A percentile compares a stretch with the other conserved stretches of the same genome.
Evolutionary conservation across 345 rosid species (phyloP).

Genomic region (Eutrema yunnanense): DNA sequence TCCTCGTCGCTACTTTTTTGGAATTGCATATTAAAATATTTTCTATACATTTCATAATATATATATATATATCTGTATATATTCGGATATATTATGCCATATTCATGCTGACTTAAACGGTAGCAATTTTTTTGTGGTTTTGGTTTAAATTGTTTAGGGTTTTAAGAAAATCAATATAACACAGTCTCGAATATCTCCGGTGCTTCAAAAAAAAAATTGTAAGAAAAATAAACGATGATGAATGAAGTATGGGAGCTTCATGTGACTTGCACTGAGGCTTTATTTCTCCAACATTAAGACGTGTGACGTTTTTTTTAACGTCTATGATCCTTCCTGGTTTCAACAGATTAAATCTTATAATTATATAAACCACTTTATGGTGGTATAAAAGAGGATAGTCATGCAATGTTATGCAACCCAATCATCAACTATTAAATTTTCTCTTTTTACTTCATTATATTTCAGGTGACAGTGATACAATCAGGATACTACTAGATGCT

Average conservation of each 20-base stretch:
- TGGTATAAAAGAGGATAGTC: neutral
- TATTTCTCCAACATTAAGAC: neutral
- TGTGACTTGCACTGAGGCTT: neutral
- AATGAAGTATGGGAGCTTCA: constrained; percentile 1
- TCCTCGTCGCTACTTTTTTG: neutral
- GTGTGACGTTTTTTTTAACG: neutral
- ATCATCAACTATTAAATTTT: neutral
- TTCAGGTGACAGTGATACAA: neutral
- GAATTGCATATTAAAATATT: neutral
- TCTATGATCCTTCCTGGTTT: neutral
- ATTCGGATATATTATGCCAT: neutral
- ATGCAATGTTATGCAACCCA: neutral
- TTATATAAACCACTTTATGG: neutral
- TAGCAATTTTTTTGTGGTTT: neutral
- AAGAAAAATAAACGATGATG: neutral
- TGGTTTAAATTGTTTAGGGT: neutral
- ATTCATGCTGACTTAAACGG: neutral
- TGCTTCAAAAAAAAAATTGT: too few species aligned
- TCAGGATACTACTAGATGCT: neutral
- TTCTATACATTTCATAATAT: neutral
- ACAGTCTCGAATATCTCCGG: neutral
- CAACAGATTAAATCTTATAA: neutral
- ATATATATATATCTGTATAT: neutral
- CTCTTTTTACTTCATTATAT: neutral
- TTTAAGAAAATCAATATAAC: neutral